phyloP scores from a whole-genome alignment of 2,329 filamentous ascomycete genomes.

The Huntiella savannae region DNA sequence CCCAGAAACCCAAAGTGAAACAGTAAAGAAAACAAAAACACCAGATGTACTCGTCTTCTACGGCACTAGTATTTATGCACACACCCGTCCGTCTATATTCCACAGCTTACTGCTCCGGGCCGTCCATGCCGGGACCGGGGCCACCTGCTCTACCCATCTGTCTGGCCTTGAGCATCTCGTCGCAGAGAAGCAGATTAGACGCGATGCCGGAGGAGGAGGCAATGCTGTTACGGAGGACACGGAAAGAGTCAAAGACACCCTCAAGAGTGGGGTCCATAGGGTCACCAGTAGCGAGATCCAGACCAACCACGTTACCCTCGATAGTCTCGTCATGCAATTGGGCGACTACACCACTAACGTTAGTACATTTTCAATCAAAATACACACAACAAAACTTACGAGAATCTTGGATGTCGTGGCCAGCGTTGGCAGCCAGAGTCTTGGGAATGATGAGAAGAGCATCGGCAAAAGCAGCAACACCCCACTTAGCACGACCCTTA shows the following conservation, averaged over 20 bases:
- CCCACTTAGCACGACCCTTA: constrained; percentile 96
- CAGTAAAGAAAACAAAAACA: constrained; percentile 5
- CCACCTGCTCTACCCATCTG: constrained; percentile 64
- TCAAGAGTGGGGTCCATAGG: constrained; percentile 89
- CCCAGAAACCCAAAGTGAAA: constrained; percentile 3
- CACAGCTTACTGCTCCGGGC: constrained; percentile 30
- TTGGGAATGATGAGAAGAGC: constrained; percentile 91
- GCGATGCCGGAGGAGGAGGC: constrained; percentile 90
- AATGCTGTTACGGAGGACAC: constrained; percentile 81
- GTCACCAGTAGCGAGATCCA: constrained; percentile 72
- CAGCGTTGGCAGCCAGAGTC: constrained; percentile 87
- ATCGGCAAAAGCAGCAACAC: constrained; percentile 86
- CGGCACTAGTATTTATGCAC: constrained; percentile 12
- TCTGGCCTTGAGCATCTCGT: constrained; percentile 91
- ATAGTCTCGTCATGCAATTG: constrained; percentile 67
- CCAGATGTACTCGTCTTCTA: constrained; percentile 3
- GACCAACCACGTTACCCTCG: constrained; percentile 69
- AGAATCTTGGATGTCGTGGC: constrained; percentile 91
- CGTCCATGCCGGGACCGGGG: constrained; percentile 46
- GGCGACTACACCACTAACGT: constrained; percentile 39
- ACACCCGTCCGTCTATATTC: background rate
- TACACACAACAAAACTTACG: constrained; percentile 34
- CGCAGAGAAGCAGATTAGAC: constrained; percentile 83
- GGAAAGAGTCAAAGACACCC: constrained; percentile 90
- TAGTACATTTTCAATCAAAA: constrained; percentile 12